Evolutionary conservation across 2,329 filamentous ascomycete genomes (phyloP).

Genomic region (Taxawa tesnikishii): DNA sequence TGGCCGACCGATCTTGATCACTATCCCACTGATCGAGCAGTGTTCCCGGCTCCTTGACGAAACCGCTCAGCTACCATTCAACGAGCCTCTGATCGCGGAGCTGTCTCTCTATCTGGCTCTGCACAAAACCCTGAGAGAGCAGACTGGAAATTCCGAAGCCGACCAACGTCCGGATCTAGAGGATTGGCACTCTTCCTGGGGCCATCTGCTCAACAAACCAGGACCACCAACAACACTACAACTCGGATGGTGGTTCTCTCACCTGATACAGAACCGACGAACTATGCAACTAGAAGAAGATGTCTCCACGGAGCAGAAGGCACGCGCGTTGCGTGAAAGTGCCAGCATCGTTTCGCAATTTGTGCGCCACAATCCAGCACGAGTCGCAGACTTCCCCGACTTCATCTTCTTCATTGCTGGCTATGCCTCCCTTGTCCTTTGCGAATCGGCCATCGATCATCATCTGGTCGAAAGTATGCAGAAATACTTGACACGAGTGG

Average conservation of each 20-base stretch:
- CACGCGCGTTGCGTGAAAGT: slow-evolving; percentile 1
- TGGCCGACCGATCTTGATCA: slow-evolving; percentile 1
- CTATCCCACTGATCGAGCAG: neutral
- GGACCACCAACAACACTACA: slow-evolving; percentile 3
- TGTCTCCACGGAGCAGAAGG: neutral
- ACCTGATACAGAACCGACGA: slow-evolving; percentile 1
- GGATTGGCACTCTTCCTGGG: neutral
- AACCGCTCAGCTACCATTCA: neutral
- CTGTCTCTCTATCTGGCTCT: slow-evolving; percentile 3
- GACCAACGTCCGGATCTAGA: neutral
- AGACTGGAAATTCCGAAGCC: neutral
- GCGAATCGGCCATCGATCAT: slow-evolving; percentile 4
- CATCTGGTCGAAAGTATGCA: slow-evolving; percentile 4
- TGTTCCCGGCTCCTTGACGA: slow-evolving; percentile 1
- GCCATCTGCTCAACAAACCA: neutral
- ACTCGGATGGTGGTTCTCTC: slow-evolving; percentile 2
- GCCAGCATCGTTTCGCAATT: slow-evolving; percentile 7
- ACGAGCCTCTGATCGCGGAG: slow-evolving; percentile 2
- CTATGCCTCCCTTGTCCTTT: slow-evolving; percentile 4
- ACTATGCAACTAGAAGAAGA: neutral
- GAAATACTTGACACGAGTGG: slow-evolving; percentile 2
- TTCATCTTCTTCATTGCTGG: slow-evolving; percentile 6
- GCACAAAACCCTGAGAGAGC: slow-evolving; percentile 1
- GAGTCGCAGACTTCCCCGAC: slow-evolving; percentile 2
- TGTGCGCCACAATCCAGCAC: slow-evolving; percentile 1